Conservation (phyloP, 225 moss, liverwort and hornwort genomes). For the Physcomitrellopsis africana region DNA sequence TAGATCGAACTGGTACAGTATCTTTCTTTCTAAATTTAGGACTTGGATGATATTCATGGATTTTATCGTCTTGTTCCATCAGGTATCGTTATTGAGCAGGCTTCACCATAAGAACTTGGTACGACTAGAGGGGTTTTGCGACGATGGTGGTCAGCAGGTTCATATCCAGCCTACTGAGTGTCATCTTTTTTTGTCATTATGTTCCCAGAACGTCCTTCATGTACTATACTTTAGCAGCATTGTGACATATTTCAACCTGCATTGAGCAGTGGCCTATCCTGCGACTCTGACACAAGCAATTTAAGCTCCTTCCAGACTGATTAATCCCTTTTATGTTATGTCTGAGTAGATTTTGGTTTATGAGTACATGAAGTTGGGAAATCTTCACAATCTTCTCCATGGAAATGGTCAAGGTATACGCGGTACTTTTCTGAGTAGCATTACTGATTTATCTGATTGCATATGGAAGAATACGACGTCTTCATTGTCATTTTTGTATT, state of each 20-base stretch:
- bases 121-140: conserved; percentile 57
- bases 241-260: too few species aligned
- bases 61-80: conserved; percentile 12
- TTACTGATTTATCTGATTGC: background rate
- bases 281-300: background rate
- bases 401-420: conserved; percentile 28
- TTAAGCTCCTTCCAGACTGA: background rate
- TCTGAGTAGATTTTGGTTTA: conserved; percentile 51
- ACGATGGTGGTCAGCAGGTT: conserved; percentile 48
- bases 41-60: background rate
- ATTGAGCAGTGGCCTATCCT: too few species aligned
- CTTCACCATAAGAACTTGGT: conserved; percentile 61
- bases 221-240: too few species aligned
- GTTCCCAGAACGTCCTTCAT: too few species aligned
- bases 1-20: background rate
- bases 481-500: too few species aligned
- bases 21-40: background rate
- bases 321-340: background rate
- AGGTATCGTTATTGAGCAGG: conserved; percentile 52
- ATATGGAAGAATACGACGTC: too few species aligned
- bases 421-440: background rate
- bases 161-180: too few species aligned
- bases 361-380: conserved; percentile 50
- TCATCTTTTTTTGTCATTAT: too few species aligned
- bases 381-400: conserved; percentile 46